Base-by-base conservation (phyloP, 306 rosid species). In the Phaseolus lunatus region DNA sequence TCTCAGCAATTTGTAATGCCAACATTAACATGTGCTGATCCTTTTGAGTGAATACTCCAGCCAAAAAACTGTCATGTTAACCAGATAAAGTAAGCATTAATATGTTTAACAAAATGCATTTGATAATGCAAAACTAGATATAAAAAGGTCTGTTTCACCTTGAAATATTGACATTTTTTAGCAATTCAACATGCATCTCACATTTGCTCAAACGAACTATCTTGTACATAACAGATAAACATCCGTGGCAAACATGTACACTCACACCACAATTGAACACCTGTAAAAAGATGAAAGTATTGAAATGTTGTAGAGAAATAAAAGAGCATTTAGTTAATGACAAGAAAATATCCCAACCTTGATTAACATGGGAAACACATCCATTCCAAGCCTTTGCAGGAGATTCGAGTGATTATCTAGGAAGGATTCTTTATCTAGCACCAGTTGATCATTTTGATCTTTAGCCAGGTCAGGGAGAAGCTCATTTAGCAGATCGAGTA, bases 221-320 rank as follows among this genome's bases (percentile, higher is more conserved):
- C 89, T 96, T 96, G 93, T 86, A 77, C 86, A 93, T 82, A 63
- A 91, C 86, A 67, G 85, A 84, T 67, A 96, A 87, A 89, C 97
- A 91, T 76, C 98, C 97, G 19, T 89, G 86, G 86, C 96, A 96
- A 80, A 88, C 90, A 83, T 86, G 84, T 82, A 87, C 73, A 81
- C 90, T 96, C 58, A 94, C 94, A 80, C 99, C 98, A 77, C 94
- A 96, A 86, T 91, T 91, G 54, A 91, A 92, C 76, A 91, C 94
- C 98, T 92, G 88, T 24, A 11, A 2, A 75, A 65, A 68, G 52
- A 61, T n/a, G 73, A 71, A 86, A 56, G 68, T 58, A 64, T 78
- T 75, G 54, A 18, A 75, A 72, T 33, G 72, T 39, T 62, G 73
- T 45, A 70, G 41, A 52, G 44, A 39, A 75, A 37, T 27, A 49